A percentile compares a stretch with the other conserved stretches of the same genome.
Conservation (phyloP, 305 asterid species). For the Coffea humblotiana region DNA sequence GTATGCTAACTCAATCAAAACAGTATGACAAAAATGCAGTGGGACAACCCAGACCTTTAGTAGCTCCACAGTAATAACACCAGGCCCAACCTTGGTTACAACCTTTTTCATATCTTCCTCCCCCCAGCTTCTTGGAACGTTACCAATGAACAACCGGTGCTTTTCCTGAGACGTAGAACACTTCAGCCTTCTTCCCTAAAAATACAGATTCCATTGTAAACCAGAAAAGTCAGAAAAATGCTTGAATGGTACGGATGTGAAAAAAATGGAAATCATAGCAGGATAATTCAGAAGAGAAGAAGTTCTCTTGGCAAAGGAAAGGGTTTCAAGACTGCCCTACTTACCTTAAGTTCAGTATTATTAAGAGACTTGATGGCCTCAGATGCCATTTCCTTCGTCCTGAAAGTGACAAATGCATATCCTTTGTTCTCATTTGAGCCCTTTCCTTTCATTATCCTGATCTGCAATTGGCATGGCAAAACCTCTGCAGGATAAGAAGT, state of each 20-base stretch:
- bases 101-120: conserved; percentile 75
- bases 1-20: neutral
- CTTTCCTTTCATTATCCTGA: conserved; percentile 91
- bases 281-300: neutral
- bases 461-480: conserved; percentile 50
- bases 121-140: conserved; percentile 85
- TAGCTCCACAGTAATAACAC: conserved; percentile 71
- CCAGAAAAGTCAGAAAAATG: conserved; percentile 8
- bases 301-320: conserved; percentile 1
- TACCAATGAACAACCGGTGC: conserved; percentile 84
- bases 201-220: conserved; percentile 5
- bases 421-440: conserved; percentile 84
- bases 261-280: neutral
- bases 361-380: conserved; percentile 89
- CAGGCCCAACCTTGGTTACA: conserved; percentile 83
- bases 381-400: conserved; percentile 83
- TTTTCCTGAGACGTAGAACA: conserved; percentile 97
- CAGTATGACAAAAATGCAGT: neutral
- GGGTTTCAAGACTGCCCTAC: conserved; percentile 6
- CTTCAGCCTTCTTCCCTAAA: conserved; percentile 78
- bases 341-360: conserved; percentile 73
- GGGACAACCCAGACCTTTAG: conserved; percentile 55
- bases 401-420: conserved; percentile 90
- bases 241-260: neutral
- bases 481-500: conserved; percentile 18